phyloP scores from a whole-genome alignment of 208 protist species.

The Leishmania braziliensis region DNA sequence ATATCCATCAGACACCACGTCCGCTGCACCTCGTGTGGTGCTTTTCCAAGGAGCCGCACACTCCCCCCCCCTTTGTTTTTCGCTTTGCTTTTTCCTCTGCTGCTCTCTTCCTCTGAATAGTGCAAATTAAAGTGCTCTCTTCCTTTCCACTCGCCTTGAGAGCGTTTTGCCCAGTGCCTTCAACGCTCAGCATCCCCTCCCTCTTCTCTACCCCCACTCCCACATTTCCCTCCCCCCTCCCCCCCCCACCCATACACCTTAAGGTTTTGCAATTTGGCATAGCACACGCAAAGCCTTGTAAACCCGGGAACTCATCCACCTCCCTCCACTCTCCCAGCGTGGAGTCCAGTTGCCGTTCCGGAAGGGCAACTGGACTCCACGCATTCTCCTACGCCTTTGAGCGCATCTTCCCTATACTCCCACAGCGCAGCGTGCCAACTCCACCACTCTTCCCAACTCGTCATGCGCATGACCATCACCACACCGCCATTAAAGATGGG shows the following conservation, averaged over 20 bases:
- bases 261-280: background rate
- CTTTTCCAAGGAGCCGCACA: background rate
- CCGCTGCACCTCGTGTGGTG: background rate
- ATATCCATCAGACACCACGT: background rate
- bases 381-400: background rate
- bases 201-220: background rate
- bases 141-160: background rate
- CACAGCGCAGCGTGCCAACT: background rate
- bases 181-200: background rate
- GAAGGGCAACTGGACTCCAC: no score
- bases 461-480: background rate
- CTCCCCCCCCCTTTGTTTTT: background rate
- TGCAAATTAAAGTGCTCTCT: background rate
- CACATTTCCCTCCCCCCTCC: background rate
- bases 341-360: no score
- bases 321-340: background rate
- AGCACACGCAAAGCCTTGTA: background rate
- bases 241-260: background rate
- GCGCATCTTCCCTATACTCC: background rate
- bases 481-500: slow-evolving; percentile 50
- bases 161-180: background rate
- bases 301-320: background rate
- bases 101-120: background rate
- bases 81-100: background rate
- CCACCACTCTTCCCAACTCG: background rate